phyloP scores from a whole-genome alignment of 208 protist species.

The Vickermania spadyakhi region DNA sequence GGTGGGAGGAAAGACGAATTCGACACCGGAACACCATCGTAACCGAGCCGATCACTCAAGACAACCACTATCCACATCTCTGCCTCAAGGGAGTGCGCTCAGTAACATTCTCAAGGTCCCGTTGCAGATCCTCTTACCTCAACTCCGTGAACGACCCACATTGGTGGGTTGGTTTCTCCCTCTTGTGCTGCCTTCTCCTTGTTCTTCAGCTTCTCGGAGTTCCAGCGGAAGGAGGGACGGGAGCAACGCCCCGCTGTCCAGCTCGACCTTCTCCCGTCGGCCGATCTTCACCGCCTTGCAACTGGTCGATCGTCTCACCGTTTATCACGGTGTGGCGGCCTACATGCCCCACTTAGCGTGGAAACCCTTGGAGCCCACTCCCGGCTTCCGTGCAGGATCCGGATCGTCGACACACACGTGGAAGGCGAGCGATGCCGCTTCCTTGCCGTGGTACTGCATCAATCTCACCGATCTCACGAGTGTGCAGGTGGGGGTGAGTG shows the following conservation, averaged over 20 bases:
- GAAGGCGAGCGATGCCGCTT: too few species aligned
- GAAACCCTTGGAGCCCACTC: conserved; percentile 4
- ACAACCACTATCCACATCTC: too few species aligned
- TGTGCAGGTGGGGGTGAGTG: background rate
- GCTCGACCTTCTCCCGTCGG: too few species aligned
- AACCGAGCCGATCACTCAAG: too few species aligned
- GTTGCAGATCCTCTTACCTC: background rate
- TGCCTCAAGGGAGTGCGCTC: too few species aligned
- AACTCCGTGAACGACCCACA: background rate
- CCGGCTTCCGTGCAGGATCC: background rate
- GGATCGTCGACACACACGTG: too few species aligned
- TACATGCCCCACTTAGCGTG: conserved; percentile 68
- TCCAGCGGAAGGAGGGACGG: too few species aligned
- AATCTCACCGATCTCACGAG: background rate
- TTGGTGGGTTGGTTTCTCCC: background rate
- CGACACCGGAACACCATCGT: too few species aligned
- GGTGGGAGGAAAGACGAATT: too few species aligned
- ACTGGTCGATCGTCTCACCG: conserved; percentile 37
- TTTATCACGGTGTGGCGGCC: conserved; percentile 19
- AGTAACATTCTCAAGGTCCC: background rate
- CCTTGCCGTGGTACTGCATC: background rate
- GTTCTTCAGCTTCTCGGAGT: too few species aligned
- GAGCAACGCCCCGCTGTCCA: too few species aligned
- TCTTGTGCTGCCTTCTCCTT: too few species aligned
- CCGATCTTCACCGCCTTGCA: conserved; percentile 59